Percentiles rank a stretch among this genome's conserved stretches.
Conservation (phyloP, 768 basidiomycete genomes). For the Pisolithus tinctorius region DNA sequence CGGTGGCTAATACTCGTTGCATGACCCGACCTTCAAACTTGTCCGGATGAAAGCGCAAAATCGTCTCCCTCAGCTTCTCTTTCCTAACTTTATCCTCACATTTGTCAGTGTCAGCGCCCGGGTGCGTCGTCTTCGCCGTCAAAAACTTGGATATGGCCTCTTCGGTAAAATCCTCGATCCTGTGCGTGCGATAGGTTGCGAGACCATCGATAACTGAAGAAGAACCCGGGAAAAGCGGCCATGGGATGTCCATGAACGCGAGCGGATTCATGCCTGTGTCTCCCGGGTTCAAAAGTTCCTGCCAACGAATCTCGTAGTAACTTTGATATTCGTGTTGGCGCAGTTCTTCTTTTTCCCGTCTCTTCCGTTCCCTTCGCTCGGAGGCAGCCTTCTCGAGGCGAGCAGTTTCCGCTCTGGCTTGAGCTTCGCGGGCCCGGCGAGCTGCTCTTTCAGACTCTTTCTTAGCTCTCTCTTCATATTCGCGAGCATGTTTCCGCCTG, state of each 20-base stretch:
- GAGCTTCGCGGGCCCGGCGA: conserved; percentile 47
- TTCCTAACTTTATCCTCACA: conserved; percentile 41
- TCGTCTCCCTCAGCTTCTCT: conserved; percentile 59
- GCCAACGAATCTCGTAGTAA: conserved; percentile 56
- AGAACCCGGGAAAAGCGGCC: conserved; percentile 48
- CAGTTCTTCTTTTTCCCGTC: conserved; percentile 39
- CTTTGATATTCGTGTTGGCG: conserved; percentile 41
- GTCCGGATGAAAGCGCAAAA: conserved; percentile 74
- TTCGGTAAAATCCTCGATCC: conserved; percentile 45
- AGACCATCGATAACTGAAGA: conserved; percentile 13
- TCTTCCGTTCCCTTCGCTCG: conserved; percentile 44
- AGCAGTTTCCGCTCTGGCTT: conserved; percentile 45
- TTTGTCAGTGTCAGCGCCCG: conserved; percentile 14
- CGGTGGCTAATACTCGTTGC: conserved; percentile 38
- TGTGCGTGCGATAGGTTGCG: conserved; percentile 11
- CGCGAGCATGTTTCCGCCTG: conserved; percentile 63
- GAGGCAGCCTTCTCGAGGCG: conserved; percentile 45
- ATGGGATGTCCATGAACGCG: conserved; percentile 59
- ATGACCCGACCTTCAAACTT: conserved; percentile 76
- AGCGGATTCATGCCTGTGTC: conserved; percentile 26
- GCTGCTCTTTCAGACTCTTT: conserved; percentile 48
- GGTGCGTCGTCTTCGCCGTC: conserved; percentile 23
- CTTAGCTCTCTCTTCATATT: conserved; percentile 56
- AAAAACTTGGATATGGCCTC: conserved; percentile 56
- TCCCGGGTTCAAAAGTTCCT: conserved; percentile 33